Evolutionary conservation across 192 early-diverging fungal genomes (phyloP), one percentile per base, ranked within the genome.

Genomic region (Podila verticillata): DNA sequence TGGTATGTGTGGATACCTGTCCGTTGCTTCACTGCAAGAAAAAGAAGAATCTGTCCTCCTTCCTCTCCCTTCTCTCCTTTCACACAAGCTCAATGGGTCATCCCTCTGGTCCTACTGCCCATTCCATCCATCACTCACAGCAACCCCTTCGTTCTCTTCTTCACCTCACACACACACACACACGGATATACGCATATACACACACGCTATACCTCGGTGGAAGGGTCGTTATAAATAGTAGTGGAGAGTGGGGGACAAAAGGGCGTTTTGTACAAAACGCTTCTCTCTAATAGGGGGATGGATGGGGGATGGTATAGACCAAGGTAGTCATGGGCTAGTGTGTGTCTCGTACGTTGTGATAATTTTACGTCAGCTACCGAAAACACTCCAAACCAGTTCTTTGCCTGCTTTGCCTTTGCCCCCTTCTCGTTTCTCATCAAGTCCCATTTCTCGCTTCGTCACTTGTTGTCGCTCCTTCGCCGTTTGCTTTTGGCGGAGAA

Each of bases 201-300:
- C 24, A 54, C 19, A 54, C 7, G 4, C 17, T n/a, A 19, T 2
- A 19, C 7, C n/a, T 51, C 17, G 22, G 9, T 19, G 4, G 22
- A 54, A 47, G 51, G 51, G 51, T n/a, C n/a, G 22, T 54, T 54
- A 54, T 24, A 24, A 54, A 54, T 54, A 54, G 51, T 54, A n/a
- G 20, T 47, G 44, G 15, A 7, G 15, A 47, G 7, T 47, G 7
- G 17, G 6, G 22, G 51, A 54, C n/a, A 54, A 54, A 54, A 54
- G 22, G 24, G 24, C 19, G n/a, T 54, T 15, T 22, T 54, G n/a
- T 24, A 54, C 51, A 54, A 7, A 54, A 54, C 51, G n/a, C n/a
- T n/a, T 44, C 1, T 15, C 12, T 17, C 39, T 44, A 44, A 44
- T 15, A 44, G 39, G 39, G 39, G 39, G 39, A 35, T 35, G 34